Evolutionary conservation across 2,329 filamentous ascomycete genomes (phyloP).

Genomic region (Knufia fluminis): DNA sequence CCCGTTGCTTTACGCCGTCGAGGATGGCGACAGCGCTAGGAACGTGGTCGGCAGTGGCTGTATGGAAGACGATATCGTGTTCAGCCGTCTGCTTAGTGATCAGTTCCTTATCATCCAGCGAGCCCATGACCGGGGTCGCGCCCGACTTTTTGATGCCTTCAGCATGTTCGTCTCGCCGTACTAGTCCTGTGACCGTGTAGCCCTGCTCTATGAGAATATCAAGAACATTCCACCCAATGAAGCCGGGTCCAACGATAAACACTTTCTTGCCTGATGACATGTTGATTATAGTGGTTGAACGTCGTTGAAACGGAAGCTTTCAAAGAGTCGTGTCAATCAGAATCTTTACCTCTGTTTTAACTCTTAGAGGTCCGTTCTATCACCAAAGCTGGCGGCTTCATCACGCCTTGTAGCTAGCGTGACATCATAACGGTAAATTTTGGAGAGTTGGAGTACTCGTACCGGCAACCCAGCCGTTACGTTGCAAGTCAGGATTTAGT

Average conservation of each 20-base stretch:
- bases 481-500: too few species aligned
- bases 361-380: not conserved
- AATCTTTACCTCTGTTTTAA: too few species aligned
- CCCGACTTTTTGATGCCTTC: constrained; percentile 26
- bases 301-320: too few species aligned
- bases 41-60: constrained; percentile 42
- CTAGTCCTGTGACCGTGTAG: constrained; percentile 34
- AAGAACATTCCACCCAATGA: constrained; percentile 39
- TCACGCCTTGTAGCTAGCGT: too few species aligned
- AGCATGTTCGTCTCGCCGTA: constrained; percentile 14
- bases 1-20: constrained; percentile 34
- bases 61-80: constrained; percentile 41
- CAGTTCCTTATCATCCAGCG: constrained; percentile 32
- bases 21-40: constrained; percentile 39
- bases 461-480: too few species aligned
- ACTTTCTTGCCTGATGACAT: constrained; percentile 14
- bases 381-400: too few species aligned
- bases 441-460: too few species aligned
- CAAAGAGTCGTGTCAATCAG: too few species aligned
- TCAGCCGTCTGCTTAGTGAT: constrained; percentile 31
- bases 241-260: constrained; percentile 20
- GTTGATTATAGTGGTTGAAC: not conserved
- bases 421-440: too few species aligned
- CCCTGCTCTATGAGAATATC: constrained; percentile 35
- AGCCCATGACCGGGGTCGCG: constrained; percentile 32